These are phyloP conservation scores for Tympanopsis confertula DNA, from an alignment of 2,329 filamentous ascomycete species.

Conservation along the genomic window DNA sequence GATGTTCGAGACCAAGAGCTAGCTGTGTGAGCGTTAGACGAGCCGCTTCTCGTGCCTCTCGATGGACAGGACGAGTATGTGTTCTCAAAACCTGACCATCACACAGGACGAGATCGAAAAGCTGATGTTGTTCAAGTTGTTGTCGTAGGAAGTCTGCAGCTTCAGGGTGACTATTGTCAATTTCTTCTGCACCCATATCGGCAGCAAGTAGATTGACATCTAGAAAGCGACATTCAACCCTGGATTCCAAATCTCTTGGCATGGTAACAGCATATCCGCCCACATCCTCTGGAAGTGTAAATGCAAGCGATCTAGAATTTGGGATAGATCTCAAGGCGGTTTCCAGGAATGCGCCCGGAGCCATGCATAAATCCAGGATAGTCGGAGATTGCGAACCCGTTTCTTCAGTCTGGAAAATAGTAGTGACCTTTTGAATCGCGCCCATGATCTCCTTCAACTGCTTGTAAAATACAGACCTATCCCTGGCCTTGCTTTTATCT, in stretches of 20 bases:
- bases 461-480: slow-evolving; percentile 17
- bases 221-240: slow-evolving; percentile 10
- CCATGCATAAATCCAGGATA: slow-evolving; percentile 43
- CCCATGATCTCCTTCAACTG: slow-evolving; percentile 30
- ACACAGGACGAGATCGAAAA: slow-evolving; percentile 32
- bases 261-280: background rate
- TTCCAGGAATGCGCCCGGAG: slow-evolving; percentile 37
- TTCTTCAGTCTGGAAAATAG: slow-evolving; percentile 14
- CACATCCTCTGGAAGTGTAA: background rate
- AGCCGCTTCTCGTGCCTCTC: slow-evolving; percentile 19
- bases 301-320: slow-evolving; percentile 12
- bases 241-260: slow-evolving; percentile 1
- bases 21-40: slow-evolving; percentile 26
- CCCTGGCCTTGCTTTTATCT: slow-evolving; percentile 16
- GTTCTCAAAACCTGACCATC: slow-evolving; percentile 32
- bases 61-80: slow-evolving; percentile 18
- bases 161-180: slow-evolving; percentile 20
- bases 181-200: slow-evolving; percentile 23
- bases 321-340: slow-evolving; percentile 22
- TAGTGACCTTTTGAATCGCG: slow-evolving; percentile 23
- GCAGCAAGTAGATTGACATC: slow-evolving; percentile 39
- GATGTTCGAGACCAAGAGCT: slow-evolving; percentile 29
- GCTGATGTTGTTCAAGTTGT: slow-evolving; percentile 10
- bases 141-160: slow-evolving; percentile 13
- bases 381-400: slow-evolving; percentile 4